A percentile compares a stretch with the other conserved stretches of the same genome.
phyloP scores from a whole-genome alignment of 2,329 filamentous ascomycete species.

The Exophiala sideris region DNA sequence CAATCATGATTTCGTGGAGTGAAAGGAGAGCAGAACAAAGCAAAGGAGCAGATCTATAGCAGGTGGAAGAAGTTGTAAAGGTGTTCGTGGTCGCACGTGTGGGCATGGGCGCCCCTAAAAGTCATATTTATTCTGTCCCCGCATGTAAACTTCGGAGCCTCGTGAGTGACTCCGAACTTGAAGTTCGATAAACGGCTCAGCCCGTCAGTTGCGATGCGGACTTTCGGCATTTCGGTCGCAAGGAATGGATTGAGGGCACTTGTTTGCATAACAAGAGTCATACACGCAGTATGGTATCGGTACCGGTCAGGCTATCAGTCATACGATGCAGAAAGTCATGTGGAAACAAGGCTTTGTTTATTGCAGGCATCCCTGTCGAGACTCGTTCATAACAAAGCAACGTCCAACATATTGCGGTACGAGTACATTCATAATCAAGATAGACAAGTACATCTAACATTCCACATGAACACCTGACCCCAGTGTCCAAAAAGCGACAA shows the following conservation, averaged over 20 bases:
- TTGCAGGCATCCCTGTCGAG: too few species aligned
- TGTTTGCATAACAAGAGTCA: too few species aligned
- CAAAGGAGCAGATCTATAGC: neutral
- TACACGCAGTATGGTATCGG: too few species aligned
- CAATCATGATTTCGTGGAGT: conserved; percentile 56
- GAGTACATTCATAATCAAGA: too few species aligned
- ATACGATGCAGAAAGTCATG: too few species aligned
- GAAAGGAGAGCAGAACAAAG: neutral
- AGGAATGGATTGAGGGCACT: too few species aligned
- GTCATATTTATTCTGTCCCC: conserved; percentile 1
- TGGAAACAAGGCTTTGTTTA: too few species aligned
- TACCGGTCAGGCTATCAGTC: too few species aligned
- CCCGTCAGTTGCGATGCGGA: neutral
- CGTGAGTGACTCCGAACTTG: conserved; percentile 8
- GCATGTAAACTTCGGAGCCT: conserved; percentile 14
- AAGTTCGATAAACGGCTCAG: too few species aligned
- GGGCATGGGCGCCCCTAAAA: neutral
- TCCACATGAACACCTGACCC: neutral
- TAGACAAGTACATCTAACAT: neutral
- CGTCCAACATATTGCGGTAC: too few species aligned
- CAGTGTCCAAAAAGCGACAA: neutral
- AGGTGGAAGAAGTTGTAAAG: neutral
- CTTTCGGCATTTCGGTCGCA: neutral
- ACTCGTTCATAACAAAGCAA: too few species aligned
- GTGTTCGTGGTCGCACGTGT: conserved; percentile 3